Conservation (phyloP, 345 rosid genomes). For the Sonneratia alba region DNA sequence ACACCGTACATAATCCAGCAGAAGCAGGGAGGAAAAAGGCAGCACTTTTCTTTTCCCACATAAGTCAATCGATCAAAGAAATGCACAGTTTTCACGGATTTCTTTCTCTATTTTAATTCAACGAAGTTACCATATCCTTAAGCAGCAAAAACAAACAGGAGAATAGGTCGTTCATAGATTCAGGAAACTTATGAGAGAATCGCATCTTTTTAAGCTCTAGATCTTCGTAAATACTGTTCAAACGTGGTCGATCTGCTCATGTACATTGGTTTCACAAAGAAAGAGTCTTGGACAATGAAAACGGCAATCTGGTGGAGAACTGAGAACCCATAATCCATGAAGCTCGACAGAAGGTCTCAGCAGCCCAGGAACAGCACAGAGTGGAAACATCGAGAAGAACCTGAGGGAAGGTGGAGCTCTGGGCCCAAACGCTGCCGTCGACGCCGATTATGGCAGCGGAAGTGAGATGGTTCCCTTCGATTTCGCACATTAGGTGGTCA, state of each 20-base stretch:
- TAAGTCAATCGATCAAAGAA: not conserved
- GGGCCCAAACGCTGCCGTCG: conserved; percentile 86
- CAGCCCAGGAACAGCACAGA: not conserved
- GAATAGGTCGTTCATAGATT: not conserved
- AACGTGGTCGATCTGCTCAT: not conserved
- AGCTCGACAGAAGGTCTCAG: not conserved
- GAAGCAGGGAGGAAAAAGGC: not conserved
- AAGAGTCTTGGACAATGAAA: not conserved
- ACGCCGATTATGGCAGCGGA: conserved; percentile 73
- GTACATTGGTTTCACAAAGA: not conserved
- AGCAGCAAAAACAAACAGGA: not conserved
- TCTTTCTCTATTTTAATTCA: not conserved
- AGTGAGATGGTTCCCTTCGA: conserved; percentile 52
- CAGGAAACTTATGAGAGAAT: not conserved
- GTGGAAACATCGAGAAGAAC: conserved; percentile 10
- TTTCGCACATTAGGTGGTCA: conserved; percentile 82
- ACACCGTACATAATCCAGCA: not conserved
- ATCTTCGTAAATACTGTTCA: not conserved
- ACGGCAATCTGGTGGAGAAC: not conserved
- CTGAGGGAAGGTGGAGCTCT: conserved; percentile 65
- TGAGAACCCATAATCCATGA: not conserved
- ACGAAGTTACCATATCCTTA: not conserved
- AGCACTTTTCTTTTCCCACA: not conserved
- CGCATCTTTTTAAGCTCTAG: not conserved
- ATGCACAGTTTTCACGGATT: too few relatives aligned